Evolutionary conservation across 129 eudicot genomes (phyloP), one percentile per base, ranked within the genome.

Genomic region (Deinandra increscens): DNA sequence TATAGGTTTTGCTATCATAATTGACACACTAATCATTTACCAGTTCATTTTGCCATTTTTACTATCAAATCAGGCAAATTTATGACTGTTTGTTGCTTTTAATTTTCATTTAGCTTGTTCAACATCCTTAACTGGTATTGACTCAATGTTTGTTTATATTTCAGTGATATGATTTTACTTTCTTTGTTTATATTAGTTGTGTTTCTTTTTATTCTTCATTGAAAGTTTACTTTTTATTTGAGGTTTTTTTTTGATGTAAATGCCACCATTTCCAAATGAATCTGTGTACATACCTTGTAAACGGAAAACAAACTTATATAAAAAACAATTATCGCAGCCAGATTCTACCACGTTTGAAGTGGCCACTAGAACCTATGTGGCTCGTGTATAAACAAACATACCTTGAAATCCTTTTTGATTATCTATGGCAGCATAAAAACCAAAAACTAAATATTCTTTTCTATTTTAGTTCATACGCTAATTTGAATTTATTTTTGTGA

Each of bases 401-500:
- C 22, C 14, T 68, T 17, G 34, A 33, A 48, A 33, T 48, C 33
- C 42, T 37, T 68, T 51, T 33, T 68, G 73, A 48, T 34, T 18
- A 39, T 37, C 22, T 37, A 50, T 13, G 10, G 43, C n/a, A 3
- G 26, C 20, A 54, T 20, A 69, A 51, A 37, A 50, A 12, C 26
- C 23, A 69, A 69, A 23, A 29, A 55, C 34, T 26, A 23, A 37
- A 55, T 22, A n/a, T 56, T 51, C 3, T 36, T 58, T 42, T 15
- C 56, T 13, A 33, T n/a, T 20, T 8, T 50, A 17, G 29, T 18
- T 33, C 26, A 23, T 34, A 48, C 34, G 18, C 6, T 39, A 2
- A 41, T 36, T 45, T 19, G 36, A 31, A 64, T 54, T 43, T 60
- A 5, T 79, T 22, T 49, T 42, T 48, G 36, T 71, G 73, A 63